Evolutionary conservation across 768 basidiomycete species (phyloP), one percentile per base, ranked within the genome.

Genomic region (Rossbeevera mucosa): DNA sequence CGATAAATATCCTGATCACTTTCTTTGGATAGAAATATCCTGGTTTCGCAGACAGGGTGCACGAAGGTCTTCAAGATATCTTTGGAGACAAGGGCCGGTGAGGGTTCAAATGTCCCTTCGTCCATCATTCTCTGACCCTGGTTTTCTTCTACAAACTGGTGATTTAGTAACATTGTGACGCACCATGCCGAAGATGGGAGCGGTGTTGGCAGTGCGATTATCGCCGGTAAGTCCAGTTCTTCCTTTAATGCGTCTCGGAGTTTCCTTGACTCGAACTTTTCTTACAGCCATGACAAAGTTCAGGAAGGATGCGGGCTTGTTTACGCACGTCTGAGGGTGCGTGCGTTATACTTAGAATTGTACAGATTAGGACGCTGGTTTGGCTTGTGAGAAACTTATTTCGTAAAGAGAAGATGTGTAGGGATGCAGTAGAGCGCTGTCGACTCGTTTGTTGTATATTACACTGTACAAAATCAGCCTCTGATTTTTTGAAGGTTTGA

Each of bases 141-240:
- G 4, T 33, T 8, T n/a, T 29, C 5, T 56, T 85, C 30, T 36
- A 25, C 91, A 91, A 68, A 91, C 92, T 65, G 16, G 41, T 52
- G 18, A 29, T 36, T 89, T 91, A 69, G 67, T 24, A 63, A 61
- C 55, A 66, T 64, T 33, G 52, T 59, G 33, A 67, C 74, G 9
- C 51, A 76, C 67, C 55, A 77, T 67, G 56, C 71, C 70, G 58
- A 72, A 75, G 56, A 83, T 68, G 54, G 81, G 46, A 91, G 88
- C 58, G 95, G 95, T 59, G 94, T 98, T 25, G 95, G 96, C 13
- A 91, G 90, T 59, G 93, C 94, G 7, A 96, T 98, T 67, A 96
- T 99, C 61, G 95, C 95, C 2, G 82, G 83, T 83, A 43, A 59
- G 79, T 71, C 28, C 5, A 30, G 47, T 6, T 44, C 26, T 49